A percentile compares a stretch with the other conserved stretches of the same genome.
Evolutionary conservation across 805 yeast genomes (phyloP).

Genomic region (Dipodascopsis tothii): DNA sequence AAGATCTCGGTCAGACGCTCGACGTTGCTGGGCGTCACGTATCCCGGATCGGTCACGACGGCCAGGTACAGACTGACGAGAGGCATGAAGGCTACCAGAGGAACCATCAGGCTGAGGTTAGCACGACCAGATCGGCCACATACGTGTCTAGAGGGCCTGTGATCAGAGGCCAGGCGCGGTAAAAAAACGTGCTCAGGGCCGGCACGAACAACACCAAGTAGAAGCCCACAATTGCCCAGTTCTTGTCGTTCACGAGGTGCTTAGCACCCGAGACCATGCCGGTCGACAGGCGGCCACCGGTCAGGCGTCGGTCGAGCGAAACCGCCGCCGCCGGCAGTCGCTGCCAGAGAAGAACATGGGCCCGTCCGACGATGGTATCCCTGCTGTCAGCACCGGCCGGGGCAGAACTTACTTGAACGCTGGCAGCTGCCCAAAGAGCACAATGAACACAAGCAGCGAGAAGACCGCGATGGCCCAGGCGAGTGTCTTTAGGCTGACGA

Average conservation of each 20-base stretch:
- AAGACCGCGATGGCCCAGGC: conserved; percentile 17
- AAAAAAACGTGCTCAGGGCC: conserved; percentile 18
- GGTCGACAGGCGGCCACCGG: conserved; percentile 18
- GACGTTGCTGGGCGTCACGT: conserved; percentile 28
- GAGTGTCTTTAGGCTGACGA: background rate
- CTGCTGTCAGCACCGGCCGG: conserved; percentile 8
- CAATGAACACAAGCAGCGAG: conserved; percentile 28
- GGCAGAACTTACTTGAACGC: conserved; percentile 25
- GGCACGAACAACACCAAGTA: conserved; percentile 14
- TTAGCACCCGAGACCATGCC: conserved; percentile 1
- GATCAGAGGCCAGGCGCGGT: conserved; percentile 16
- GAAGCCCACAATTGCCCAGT: conserved; percentile 24
- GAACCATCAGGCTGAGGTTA: conserved; percentile 10
- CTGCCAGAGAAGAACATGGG: conserved; percentile 21
- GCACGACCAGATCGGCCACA: conserved; percentile 6
- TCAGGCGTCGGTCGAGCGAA: conserved; percentile 13
- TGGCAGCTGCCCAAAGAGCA: conserved; percentile 33
- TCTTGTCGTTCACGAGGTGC: conserved; percentile 22
- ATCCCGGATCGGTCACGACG: conserved; percentile 36
- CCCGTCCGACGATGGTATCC: conserved; percentile 23
- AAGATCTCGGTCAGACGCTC: conserved; percentile 26
- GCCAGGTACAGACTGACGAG: conserved; percentile 26
- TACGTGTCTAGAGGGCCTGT: conserved; percentile 12
- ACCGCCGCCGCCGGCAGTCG: conserved; percentile 16
- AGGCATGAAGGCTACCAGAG: conserved; percentile 25